phyloP scores from a whole-genome alignment of 2,329 filamentous ascomycete species.

The Pseudogymnoascus sp. region DNA sequence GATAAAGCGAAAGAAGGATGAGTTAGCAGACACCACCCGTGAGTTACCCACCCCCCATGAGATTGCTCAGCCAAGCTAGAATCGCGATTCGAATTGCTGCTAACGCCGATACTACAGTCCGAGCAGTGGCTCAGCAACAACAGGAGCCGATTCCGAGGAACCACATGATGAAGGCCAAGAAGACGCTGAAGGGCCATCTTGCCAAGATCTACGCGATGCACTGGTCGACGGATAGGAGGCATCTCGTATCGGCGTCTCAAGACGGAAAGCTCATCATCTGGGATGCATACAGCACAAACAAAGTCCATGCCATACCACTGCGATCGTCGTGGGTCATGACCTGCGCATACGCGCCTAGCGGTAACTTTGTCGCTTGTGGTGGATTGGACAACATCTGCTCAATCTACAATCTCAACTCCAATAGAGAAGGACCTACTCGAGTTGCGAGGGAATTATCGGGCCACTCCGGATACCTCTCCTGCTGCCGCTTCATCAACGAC shows the following conservation, averaged over 20 bases:
- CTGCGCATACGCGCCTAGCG: conserved; percentile 95
- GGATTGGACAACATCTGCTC: conserved; percentile 99
- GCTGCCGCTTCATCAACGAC: conserved; percentile 98
- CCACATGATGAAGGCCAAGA: conserved; percentile 91
- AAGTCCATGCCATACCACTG: conserved; percentile 95
- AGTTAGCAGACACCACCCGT: conserved; percentile 96
- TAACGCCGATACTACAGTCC: conserved; percentile 49
- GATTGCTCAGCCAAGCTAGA: neutral
- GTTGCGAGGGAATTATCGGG: conserved; percentile 93
- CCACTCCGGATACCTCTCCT: conserved; percentile 93
- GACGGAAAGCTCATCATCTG: conserved; percentile 99
- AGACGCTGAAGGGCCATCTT: conserved; percentile 92
- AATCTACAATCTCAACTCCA: conserved; percentile 96
- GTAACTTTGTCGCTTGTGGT: conserved; percentile 97
- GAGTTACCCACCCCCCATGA: conserved; percentile 38
- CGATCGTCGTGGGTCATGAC: conserved; percentile 99
- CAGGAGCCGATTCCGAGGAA: conserved; percentile 89
- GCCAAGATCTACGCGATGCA: conserved; percentile 99
- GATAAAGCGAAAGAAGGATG: conserved; percentile 99
- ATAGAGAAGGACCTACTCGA: conserved; percentile 89
- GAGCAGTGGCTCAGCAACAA: conserved; percentile 83
- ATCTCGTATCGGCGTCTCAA: conserved; percentile 95
- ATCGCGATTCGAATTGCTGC: neutral
- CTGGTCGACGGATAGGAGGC: conserved; percentile 96
- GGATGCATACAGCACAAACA: conserved; percentile 99